Base-by-base conservation (phyloP, 495 filamentous ascomycete genomes). In the Poronia punctata region DNA sequence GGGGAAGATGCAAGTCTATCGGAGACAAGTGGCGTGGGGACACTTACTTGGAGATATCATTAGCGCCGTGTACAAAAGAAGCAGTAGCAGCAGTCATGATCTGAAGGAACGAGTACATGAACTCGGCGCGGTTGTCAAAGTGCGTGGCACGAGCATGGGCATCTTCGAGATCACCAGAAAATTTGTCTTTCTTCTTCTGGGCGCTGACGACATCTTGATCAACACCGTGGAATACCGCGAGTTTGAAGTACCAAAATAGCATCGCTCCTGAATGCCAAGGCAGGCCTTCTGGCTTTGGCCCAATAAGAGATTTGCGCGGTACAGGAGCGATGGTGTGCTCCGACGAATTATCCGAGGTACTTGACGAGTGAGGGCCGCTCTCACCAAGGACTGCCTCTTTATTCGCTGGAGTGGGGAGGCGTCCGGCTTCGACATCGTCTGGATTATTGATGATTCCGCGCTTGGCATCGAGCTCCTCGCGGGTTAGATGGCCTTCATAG, bases 31-130 rank as follows among this genome's bases (percentile, higher is more conserved):
- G 16, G 21, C 22, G n/a, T 25, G 9, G 7, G 40, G 22, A 23
- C 11, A 45, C 47, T 54, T 24, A 50, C 65, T 87, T 86, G 30
- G 78, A 70, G 43, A 88, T 75, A 56, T 88, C 85, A 59, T 90
- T 90, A 52, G 83, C 79, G 37, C 84, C 84, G 64, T 89, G 84
- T 2, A 83, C 78, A 40, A 89, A 85, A 2, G 82, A 86, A 5
- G 80, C 78, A 17, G 82, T 85, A 60, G 75, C 77, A 35, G 84
- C 84, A 12, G 82, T 86, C 30, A 85, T 46, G 42, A 88, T 60
- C 66, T 89, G 84, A 43, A 85, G 62, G 65, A 83, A 86, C 12
- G 82, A 82, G 64, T 81, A 88, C 22, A 74, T 72, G 65, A 86
- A 78, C 62, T 88, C 84, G 57, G 81, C 78, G 52, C 79, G 74